phyloP scores from a whole-genome alignment of 192 early-diverging fungal species.

The Podila epicladia region DNA sequence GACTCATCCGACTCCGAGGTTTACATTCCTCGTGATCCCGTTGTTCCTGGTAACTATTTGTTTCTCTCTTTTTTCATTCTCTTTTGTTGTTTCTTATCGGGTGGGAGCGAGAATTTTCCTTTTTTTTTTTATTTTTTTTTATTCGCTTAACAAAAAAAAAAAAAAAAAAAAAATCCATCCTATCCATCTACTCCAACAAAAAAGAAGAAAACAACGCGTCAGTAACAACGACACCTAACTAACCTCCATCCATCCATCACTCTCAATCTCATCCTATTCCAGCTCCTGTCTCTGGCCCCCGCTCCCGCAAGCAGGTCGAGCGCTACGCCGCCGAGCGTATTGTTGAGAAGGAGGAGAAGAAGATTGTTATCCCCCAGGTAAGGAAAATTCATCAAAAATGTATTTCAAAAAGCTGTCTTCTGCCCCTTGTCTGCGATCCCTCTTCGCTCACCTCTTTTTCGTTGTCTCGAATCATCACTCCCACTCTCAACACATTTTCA shows the following conservation, averaged over 20 bases:
- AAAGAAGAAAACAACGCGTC: background rate
- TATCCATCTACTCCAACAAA: background rate
- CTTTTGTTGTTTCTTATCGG: conserved; percentile 4
- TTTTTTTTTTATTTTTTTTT: background rate
- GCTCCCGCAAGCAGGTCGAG: conserved; percentile 47
- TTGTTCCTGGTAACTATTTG: conserved; percentile 39
- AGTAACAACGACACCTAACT: too few species aligned
- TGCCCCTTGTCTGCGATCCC: background rate
- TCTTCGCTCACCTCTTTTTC: background rate
- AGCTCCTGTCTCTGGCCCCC: conserved; percentile 47
- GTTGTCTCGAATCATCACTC: conserved; percentile 3
- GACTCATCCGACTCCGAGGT: conserved; percentile 51
- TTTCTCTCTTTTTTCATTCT: background rate
- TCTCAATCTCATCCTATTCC: background rate
- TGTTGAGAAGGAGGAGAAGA: conserved; percentile 36
- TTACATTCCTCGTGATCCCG: conserved; percentile 51
- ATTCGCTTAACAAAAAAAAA: background rate
- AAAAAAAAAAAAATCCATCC: background rate
- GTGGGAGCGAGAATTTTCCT: background rate
- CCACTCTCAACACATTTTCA: background rate
- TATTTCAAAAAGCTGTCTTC: background rate
- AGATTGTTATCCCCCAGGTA: conserved; percentile 41
- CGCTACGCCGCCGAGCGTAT: conserved; percentile 23
- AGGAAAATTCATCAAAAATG: too few species aligned
- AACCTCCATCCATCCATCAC: background rate